Conservation (phyloP, 1,284 basidiomycete genomes). For the Porogramme epimiltina region DNA sequence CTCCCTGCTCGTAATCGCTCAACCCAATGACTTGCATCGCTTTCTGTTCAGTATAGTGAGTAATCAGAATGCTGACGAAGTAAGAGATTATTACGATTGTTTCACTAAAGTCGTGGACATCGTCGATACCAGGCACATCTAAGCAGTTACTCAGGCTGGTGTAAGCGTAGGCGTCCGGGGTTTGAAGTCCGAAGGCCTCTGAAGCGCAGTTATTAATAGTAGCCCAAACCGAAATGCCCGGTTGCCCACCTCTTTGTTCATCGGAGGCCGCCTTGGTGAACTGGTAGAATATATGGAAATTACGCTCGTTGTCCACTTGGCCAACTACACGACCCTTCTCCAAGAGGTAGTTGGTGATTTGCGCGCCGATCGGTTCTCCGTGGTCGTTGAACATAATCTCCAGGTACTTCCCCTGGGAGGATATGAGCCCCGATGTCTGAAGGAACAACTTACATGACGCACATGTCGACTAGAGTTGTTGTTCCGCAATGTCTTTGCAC, state of each 20-base stretch:
- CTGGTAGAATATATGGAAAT: constrained; percentile 99
- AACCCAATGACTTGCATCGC: constrained; percentile 96
- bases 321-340: constrained; percentile 98
- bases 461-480: constrained; percentile 99
- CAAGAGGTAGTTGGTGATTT: constrained; percentile 97
- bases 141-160: constrained; percentile 92
- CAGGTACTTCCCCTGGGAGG: constrained; percentile 89
- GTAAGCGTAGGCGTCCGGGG: constrained; percentile 94
- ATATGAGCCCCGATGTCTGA: too few relatives aligned
- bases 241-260: constrained; percentile 76
- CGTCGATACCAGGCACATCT: constrained; percentile 91
- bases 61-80: constrained; percentile 2
- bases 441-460: constrained; percentile 35
- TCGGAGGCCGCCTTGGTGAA: constrained; percentile 95
- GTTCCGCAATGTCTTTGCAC: constrained; percentile 98
- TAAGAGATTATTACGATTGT: constrained; percentile 66
- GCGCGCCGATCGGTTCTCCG: constrained; percentile 95
- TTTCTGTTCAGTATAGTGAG: constrained; percentile 50
- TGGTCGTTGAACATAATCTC: constrained; percentile 98
- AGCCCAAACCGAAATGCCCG: constrained; percentile 1
- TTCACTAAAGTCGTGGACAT: constrained; percentile 84
- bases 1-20: constrained; percentile 80
- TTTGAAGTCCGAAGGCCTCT: constrained; percentile 97
- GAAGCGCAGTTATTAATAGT: constrained; percentile 8
- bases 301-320: constrained; percentile 95